Percentiles rank a stretch among this genome's conserved stretches.
These are phyloP conservation scores for Hyaloscypha hepaticicola DNA, from an alignment of 495 filamentous ascomycete species.

Conservation along the genomic window DNA sequence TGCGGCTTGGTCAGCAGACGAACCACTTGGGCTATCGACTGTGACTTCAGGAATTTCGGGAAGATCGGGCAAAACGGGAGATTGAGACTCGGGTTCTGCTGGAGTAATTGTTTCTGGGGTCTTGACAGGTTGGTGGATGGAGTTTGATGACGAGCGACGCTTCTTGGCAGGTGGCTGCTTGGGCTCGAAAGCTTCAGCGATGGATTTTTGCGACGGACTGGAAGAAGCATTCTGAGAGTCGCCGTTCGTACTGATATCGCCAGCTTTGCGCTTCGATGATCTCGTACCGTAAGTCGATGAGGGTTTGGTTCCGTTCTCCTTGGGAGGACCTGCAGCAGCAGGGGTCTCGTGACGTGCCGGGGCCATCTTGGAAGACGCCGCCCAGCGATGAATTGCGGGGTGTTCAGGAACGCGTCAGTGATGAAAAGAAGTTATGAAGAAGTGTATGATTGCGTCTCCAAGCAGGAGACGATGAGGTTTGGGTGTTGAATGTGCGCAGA, in stretches of 20 bases:
- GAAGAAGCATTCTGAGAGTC: conserved; percentile 4
- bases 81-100: neutral
- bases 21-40: conserved; percentile 5
- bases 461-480: neutral
- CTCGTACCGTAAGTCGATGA: conserved; percentile 17
- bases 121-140: conserved; percentile 5
- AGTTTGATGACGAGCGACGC: conserved; percentile 3
- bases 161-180: conserved; percentile 20
- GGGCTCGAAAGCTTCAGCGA: conserved; percentile 1
- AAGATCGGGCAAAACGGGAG: neutral
- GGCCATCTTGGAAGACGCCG: conserved; percentile 8
- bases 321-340: conserved; percentile 4
- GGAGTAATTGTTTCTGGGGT: conserved; percentile 7
- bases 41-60: neutral
- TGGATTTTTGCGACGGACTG: conserved; percentile 2
- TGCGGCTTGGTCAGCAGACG: neutral
- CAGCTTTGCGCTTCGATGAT: conserved; percentile 21
- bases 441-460: neutral
- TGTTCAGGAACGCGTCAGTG: no score
- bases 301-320: neutral
- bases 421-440: neutral
- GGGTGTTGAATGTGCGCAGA: neutral
- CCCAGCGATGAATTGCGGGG: neutral
- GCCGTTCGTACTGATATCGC: conserved; percentile 1
- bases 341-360: conserved; percentile 18